Evolutionary conservation across 1,284 basidiomycete genomes (phyloP).

Genomic region (Ustilago tritici): DNA sequence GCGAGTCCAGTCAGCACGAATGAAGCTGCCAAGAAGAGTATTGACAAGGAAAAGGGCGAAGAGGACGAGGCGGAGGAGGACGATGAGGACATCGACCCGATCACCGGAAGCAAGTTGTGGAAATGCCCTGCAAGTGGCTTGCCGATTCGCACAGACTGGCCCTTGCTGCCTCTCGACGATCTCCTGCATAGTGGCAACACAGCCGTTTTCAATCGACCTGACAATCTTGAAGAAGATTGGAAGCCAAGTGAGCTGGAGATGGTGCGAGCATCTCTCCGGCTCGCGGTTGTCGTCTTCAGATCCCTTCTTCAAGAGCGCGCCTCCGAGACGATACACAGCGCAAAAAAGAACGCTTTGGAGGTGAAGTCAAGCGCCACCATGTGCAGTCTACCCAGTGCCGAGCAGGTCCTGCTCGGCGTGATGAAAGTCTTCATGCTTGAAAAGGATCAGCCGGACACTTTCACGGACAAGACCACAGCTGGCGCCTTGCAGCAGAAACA

Average conservation of each 20-base stretch:
- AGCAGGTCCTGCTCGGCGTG: conserved; percentile 75
- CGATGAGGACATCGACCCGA: conserved; percentile 52
- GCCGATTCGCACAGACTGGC: conserved; percentile 81
- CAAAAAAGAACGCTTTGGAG: not conserved
- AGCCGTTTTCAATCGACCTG: conserved; percentile 74
- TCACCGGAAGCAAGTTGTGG: conserved; percentile 70
- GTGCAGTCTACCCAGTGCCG: conserved; percentile 33
- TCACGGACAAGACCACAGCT: conserved; percentile 21
- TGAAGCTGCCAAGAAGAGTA: conserved; percentile 32
- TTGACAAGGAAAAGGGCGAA: conserved; percentile 60
- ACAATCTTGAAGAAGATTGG: conserved; percentile 81
- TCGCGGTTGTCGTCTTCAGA: conserved; percentile 72
- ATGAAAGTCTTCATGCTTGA: conserved; percentile 96
- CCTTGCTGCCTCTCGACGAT: conserved; percentile 80
- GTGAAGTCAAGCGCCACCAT: conserved; percentile 20
- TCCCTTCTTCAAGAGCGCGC: conserved; percentile 5
- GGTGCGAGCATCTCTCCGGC: conserved; percentile 76
- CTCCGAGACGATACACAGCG: not conserved
- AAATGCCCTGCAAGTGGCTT: conserved; percentile 72
- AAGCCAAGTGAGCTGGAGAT: conserved; percentile 83
- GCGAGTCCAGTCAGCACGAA: conserved; percentile 3
- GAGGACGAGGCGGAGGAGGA: conserved; percentile 38
- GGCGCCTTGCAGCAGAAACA: conserved; percentile 27
- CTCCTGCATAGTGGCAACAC: conserved; percentile 73
- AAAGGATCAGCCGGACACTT: conserved; percentile 44